Conservation (phyloP, 1,284 basidiomycete genomes). For the Heliocybe sulcata region DNA sequence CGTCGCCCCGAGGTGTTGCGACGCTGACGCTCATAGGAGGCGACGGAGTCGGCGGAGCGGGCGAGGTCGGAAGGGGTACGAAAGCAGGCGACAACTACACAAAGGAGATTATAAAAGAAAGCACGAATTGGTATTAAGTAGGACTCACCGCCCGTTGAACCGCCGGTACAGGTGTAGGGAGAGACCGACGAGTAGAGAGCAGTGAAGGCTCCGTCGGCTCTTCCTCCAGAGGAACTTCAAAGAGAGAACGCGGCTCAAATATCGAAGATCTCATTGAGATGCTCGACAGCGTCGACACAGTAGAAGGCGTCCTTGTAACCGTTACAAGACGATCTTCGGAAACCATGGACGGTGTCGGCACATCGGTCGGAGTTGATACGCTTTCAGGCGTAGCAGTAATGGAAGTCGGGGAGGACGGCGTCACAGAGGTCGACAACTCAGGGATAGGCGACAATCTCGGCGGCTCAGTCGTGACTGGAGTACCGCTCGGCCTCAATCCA, state of each 20-base stretch:
- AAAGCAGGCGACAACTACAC: slow-evolving; percentile 21
- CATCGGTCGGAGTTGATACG: slow-evolving; percentile 12
- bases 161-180: slow-evolving; percentile 11
- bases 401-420: slow-evolving; percentile 20
- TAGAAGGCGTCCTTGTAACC: slow-evolving; percentile 27
- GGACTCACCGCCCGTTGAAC: background rate
- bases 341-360: slow-evolving; percentile 20
- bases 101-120: slow-evolving; percentile 4
- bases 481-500: slow-evolving; percentile 28
- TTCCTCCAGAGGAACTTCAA: slow-evolving; percentile 23
- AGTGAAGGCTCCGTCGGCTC: slow-evolving; percentile 49
- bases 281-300: slow-evolving; percentile 29
- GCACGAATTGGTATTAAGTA: slow-evolving; percentile 7
- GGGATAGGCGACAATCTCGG: slow-evolving; percentile 17
- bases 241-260: slow-evolving; percentile 25
- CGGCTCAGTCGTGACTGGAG: slow-evolving; percentile 26
- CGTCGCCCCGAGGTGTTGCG: slow-evolving; percentile 54
- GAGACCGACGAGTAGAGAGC: slow-evolving; percentile 29
- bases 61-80: slow-evolving; percentile 22
- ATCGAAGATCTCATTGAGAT: slow-evolving; percentile 30
- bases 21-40: slow-evolving; percentile 50
- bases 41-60: slow-evolving; percentile 25
- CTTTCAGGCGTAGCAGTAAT: slow-evolving; percentile 4
- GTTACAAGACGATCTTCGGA: slow-evolving; percentile 7
- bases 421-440: slow-evolving; percentile 13